These are phyloP conservation scores for Coprinopsis cinerea DNA, from an alignment of 768 basidiomycete genomes.

Conservation along the genomic window DNA sequence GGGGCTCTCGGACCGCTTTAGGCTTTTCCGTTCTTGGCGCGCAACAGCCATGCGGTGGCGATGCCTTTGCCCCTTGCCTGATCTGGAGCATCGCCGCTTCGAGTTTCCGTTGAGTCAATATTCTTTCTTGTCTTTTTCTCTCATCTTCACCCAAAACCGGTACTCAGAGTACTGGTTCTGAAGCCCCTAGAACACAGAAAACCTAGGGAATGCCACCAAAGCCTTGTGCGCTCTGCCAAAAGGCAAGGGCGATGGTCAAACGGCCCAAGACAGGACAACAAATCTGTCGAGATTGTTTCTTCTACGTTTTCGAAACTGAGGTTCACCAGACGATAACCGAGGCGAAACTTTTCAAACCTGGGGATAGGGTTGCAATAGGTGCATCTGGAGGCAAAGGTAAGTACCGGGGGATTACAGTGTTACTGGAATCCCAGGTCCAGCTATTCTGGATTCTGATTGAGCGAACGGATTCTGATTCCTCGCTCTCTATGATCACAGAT, in stretches of 20 bases:
- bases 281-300: slow-evolving; percentile 95
- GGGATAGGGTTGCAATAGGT: slow-evolving; percentile 94
- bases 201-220: slow-evolving; percentile 63
- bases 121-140: too few relatives aligned
- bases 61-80: too few relatives aligned
- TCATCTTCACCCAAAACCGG: too few relatives aligned
- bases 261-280: slow-evolving; percentile 97
- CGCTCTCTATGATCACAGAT: slow-evolving; percentile 42
- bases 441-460: slow-evolving; percentile 9
- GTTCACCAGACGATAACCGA: slow-evolving; percentile 93
- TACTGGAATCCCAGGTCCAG: not conserved
- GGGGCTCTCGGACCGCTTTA: too few relatives aligned
- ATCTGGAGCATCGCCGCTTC: too few relatives aligned
- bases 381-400: slow-evolving; percentile 97
- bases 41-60: too few relatives aligned
- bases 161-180: too few relatives aligned
- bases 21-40: too few relatives aligned
- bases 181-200: not conserved
- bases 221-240: slow-evolving; percentile 70
- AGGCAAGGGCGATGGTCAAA: slow-evolving; percentile 79
- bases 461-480: slow-evolving; percentile 5
- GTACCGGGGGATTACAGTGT: slow-evolving; percentile 11
- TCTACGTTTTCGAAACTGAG: slow-evolving; percentile 96
- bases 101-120: too few relatives aligned
- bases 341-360: slow-evolving; percentile 76